A percentile compares a stretch with the other conserved stretches of the same genome.
These are phyloP conservation scores for Berkeleyomyces basicola DNA, from an alignment of 2,329 filamentous ascomycete species.

Conservation along the genomic window DNA sequence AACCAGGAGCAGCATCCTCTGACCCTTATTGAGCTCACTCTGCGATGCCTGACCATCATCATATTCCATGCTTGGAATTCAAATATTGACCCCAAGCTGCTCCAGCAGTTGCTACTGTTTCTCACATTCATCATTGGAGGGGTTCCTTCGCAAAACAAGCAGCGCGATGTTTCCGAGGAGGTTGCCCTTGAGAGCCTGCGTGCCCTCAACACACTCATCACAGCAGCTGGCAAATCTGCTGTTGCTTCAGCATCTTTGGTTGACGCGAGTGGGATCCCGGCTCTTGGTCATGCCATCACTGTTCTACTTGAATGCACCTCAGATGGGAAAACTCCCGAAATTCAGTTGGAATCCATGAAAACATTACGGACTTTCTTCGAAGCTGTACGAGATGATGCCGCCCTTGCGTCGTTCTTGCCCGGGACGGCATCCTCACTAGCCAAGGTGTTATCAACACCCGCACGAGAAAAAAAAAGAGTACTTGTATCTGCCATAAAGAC, in stretches of 20 bases:
- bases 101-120: slow-evolving; percentile 71
- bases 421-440: slow-evolving; percentile 71
- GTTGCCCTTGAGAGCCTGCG: slow-evolving; percentile 53
- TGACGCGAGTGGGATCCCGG: slow-evolving; percentile 48
- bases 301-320: slow-evolving; percentile 60
- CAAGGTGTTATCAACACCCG: slow-evolving; percentile 54
- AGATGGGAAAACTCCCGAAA: slow-evolving; percentile 44
- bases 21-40: slow-evolving; percentile 54
- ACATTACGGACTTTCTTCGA: slow-evolving; percentile 46
- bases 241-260: slow-evolving; percentile 33
- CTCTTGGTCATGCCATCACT: slow-evolving; percentile 68
- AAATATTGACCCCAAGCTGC: slow-evolving; percentile 52
- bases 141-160: slow-evolving; percentile 38
- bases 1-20: slow-evolving; percentile 56
- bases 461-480: slow-evolving; percentile 38
- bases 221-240: slow-evolving; percentile 35
- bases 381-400: slow-evolving; percentile 53
- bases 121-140: slow-evolving; percentile 69
- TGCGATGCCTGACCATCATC: slow-evolving; percentile 59
- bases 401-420: slow-evolving; percentile 72
- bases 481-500: slow-evolving; percentile 45
- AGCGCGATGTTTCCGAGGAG: slow-evolving; percentile 48
- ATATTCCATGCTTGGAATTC: slow-evolving; percentile 65
- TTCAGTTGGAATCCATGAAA: slow-evolving; percentile 53
- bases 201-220: slow-evolving; percentile 51